Conservation (phyloP, 129 eudicot species). For the Flaveria brownii region DNA sequence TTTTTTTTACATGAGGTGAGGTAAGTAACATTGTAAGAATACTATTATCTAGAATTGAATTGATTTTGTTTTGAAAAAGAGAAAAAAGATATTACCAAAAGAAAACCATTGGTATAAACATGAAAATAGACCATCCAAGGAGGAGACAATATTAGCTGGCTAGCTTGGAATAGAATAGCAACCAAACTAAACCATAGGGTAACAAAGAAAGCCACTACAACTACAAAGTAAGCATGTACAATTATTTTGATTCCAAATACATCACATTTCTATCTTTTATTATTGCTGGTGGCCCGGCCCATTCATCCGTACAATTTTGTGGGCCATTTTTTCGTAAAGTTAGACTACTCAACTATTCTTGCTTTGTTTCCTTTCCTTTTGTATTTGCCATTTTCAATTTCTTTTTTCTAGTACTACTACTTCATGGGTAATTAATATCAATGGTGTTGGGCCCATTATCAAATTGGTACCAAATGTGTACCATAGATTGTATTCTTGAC, state of each 20-base stretch:
- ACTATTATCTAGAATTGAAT: not conserved
- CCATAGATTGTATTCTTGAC: slow-evolving; percentile 17
- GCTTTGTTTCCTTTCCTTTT: slow-evolving; percentile 38
- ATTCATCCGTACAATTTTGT: slow-evolving; percentile 34
- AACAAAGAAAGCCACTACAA: slow-evolving; percentile 25
- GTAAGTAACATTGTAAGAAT: not conserved
- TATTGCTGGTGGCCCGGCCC: slow-evolving; percentile 40
- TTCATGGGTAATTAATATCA: not conserved
- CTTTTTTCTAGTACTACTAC: slow-evolving; percentile 11
- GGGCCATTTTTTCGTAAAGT: slow-evolving; percentile 40
- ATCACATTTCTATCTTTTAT: slow-evolving; percentile 42
- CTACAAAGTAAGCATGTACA: slow-evolving; percentile 27
- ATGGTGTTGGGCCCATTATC: slow-evolving; percentile 22
- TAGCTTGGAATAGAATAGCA: slow-evolving; percentile 39
- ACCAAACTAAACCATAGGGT: slow-evolving; percentile 18
- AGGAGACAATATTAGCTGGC: slow-evolving; percentile 47
- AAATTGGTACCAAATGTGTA: not conserved
- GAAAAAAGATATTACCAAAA: slow-evolving; percentile 34
- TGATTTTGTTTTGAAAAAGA: slow-evolving; percentile 15
- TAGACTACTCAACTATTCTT: slow-evolving; percentile 37
- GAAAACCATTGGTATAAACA: slow-evolving; percentile 32
- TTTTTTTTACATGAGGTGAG: no score
- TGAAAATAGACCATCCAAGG: slow-evolving; percentile 41
- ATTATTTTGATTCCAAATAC: slow-evolving; percentile 47
- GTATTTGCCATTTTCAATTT: slow-evolving; percentile 37